A percentile compares a stretch with the other conserved stretches of the same genome.
These are phyloP conservation scores for Talaromyces wortmannii DNA, from an alignment of 495 filamentous ascomycete genomes.

Conservation along the genomic window DNA sequence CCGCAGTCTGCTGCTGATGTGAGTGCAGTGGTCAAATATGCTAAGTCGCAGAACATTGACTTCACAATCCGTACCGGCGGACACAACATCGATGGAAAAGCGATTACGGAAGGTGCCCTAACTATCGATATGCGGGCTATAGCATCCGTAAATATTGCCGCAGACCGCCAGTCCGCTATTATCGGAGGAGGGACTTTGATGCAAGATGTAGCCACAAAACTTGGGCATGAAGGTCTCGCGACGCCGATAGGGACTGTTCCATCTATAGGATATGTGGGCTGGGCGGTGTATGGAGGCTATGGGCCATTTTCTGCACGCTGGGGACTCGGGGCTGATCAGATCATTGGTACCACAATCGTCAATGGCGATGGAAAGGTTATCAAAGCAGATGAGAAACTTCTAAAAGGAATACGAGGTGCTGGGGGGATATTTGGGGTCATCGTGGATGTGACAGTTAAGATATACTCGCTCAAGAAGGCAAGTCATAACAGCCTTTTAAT, in stretches of 20 bases:
- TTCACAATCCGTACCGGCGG: constrained; percentile 30
- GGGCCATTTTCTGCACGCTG: constrained; percentile 19
- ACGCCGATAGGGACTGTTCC: constrained; percentile 13
- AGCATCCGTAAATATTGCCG: constrained; percentile 17
- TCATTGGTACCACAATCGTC: constrained; percentile 26
- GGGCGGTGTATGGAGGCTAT: constrained; percentile 31
- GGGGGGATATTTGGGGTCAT: constrained; percentile 34
- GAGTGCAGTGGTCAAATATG: constrained; percentile 15
- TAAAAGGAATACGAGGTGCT: constrained; percentile 27
- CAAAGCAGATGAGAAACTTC: constrained; percentile 20
- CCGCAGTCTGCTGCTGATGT: constrained; percentile 26
- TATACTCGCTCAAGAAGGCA: constrained; percentile 21
- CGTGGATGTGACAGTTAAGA: constrained; percentile 27
- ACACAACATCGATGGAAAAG: constrained; percentile 24
- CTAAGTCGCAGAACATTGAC: constrained; percentile 10
- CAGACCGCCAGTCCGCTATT: constrained; percentile 13
- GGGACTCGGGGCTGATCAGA: constrained; percentile 31
- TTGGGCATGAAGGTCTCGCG: constrained; percentile 10
- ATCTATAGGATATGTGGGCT: constrained; percentile 26
- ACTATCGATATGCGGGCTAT: constrained; percentile 34
- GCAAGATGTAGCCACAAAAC: constrained; percentile 12
- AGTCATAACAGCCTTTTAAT: background rate
- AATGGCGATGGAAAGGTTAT: constrained; percentile 21
- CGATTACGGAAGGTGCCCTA: constrained; percentile 13
- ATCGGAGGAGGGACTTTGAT: constrained; percentile 29